These are phyloP conservation scores for Falciphora oryzae DNA, from an alignment of 2,329 filamentous ascomycete genomes.

Conservation along the genomic window DNA sequence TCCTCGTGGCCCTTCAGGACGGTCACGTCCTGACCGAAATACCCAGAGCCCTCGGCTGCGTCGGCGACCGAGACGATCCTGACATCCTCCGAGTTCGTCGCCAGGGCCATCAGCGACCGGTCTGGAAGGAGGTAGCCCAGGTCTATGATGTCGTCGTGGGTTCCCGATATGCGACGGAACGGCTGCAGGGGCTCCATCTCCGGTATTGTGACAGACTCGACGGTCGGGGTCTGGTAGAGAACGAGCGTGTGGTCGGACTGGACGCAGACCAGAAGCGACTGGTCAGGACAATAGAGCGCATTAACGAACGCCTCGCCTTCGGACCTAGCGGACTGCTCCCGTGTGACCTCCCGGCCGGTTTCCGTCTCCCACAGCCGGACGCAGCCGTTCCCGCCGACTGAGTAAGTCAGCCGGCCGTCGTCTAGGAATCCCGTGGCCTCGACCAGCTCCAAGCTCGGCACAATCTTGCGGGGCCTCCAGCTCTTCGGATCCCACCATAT, in stretches of 20 bases:
- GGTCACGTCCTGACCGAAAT: slow-evolving; percentile 86
- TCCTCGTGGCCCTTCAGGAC: slow-evolving; percentile 87
- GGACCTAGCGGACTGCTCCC: slow-evolving; percentile 57
- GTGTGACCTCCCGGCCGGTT: slow-evolving; percentile 71
- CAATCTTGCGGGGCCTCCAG: slow-evolving; percentile 77
- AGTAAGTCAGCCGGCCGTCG: slow-evolving; percentile 67
- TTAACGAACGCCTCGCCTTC: slow-evolving; percentile 66
- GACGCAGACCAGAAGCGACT: slow-evolving; percentile 71
- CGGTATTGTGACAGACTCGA: slow-evolving; percentile 20
- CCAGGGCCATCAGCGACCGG: slow-evolving; percentile 76
- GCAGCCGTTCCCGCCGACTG: slow-evolving; percentile 76
- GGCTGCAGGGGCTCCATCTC: slow-evolving; percentile 38
- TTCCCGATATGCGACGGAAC: slow-evolving; percentile 81
- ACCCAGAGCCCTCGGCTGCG: slow-evolving; percentile 29
- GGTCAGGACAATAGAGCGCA: slow-evolving; percentile 57
- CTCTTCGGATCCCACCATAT: slow-evolving; percentile 84
- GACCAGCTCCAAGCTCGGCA: slow-evolving; percentile 78
- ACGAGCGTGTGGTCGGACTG: slow-evolving; percentile 86
- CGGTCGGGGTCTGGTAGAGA: slow-evolving; percentile 47
- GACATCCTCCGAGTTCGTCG: slow-evolving; percentile 92
- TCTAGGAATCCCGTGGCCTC: slow-evolving; percentile 78
- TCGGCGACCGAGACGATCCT: slow-evolving; percentile 70
- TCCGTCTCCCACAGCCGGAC: slow-evolving; percentile 79
- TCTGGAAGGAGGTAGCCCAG: slow-evolving; percentile 79
- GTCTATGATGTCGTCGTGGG: slow-evolving; percentile 97